These are phyloP conservation scores for Solanum bulbocastanum DNA, from an alignment of 257 asterid species.

Conservation along the genomic window DNA sequence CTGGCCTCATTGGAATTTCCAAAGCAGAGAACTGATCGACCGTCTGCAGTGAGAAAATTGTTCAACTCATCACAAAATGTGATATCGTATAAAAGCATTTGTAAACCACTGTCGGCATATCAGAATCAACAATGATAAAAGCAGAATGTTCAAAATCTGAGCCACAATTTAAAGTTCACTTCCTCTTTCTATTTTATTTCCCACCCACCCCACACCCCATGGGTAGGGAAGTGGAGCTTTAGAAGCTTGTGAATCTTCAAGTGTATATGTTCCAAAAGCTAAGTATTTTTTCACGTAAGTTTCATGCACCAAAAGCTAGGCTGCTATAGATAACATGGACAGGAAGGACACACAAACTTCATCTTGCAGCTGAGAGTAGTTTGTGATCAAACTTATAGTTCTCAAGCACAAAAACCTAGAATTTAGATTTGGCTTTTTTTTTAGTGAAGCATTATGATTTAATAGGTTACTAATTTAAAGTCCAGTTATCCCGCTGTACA, in stretches of 20 bases:
- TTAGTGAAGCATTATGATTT: not conserved
- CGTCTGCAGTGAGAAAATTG: conserved; percentile 52
- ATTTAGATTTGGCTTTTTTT: not conserved
- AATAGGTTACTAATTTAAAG: not conserved
- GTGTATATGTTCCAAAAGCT: not conserved
- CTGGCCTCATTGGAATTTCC: conserved; percentile 82
- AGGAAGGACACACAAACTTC: not conserved
- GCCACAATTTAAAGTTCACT: not conserved
- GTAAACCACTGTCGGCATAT: not conserved
- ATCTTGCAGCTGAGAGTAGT: not conserved
- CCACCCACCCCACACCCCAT: not conserved
- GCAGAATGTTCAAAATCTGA: not conserved
- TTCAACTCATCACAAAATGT: not conserved
- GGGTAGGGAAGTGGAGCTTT: not conserved
- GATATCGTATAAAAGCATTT: not conserved
- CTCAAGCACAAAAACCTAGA: not conserved
- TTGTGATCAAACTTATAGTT: not conserved
- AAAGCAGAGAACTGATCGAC: conserved; percentile 92
- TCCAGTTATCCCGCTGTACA: not conserved
- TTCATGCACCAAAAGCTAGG: not conserved
- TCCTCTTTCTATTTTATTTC: not conserved
- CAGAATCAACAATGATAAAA: not conserved
- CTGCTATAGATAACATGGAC: not conserved
- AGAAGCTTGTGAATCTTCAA: not conserved
- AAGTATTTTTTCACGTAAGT: not conserved